Conservation (phyloP, 2,329 filamentous ascomycete species). For the Cordyceps javanica region DNA sequence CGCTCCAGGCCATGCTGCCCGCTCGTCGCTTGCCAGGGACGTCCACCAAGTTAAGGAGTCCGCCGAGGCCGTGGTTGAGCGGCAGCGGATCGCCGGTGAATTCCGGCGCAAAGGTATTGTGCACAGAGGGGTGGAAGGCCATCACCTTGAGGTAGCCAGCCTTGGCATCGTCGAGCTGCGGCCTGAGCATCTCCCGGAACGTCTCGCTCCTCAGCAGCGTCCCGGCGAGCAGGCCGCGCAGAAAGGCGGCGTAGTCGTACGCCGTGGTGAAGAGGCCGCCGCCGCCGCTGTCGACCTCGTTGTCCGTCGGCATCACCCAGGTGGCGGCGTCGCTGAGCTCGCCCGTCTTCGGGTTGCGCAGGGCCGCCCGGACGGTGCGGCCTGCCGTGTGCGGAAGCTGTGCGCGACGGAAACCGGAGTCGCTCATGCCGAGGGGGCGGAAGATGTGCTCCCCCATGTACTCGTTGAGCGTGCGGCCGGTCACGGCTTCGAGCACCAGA, state of each 20-base stretch:
- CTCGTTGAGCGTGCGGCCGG: constrained; percentile 21
- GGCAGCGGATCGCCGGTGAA: constrained; percentile 24
- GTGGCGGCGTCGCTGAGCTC: constrained; percentile 1
- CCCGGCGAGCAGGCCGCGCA: constrained; percentile 21
- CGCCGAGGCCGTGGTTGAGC: constrained; percentile 33
- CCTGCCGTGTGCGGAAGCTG: constrained; percentile 6
- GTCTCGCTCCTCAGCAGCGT: constrained; percentile 18
- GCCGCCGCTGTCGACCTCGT: constrained; percentile 28
- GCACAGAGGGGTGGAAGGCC: constrained; percentile 17
- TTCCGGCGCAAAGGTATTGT: constrained; percentile 29
- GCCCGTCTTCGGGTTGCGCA: constrained; percentile 3
- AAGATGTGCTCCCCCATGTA: constrained; percentile 22
- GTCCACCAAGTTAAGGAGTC: constrained; percentile 33
- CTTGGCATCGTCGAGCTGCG: constrained; percentile 27
- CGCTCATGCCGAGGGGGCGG: constrained; percentile 21
- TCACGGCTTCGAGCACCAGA: constrained; percentile 29
- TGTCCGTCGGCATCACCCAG: constrained; percentile 16
- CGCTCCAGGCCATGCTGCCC: constrained; percentile 40
- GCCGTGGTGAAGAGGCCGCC: constrained; percentile 28
- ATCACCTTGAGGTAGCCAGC: constrained; percentile 15
- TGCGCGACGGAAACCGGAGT: constrained; percentile 20
- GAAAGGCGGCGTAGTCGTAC: constrained; percentile 25
- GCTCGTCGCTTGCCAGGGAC: constrained; percentile 33
- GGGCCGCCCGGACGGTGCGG: constrained; percentile 9
- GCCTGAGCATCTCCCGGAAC: constrained; percentile 23